Evolutionary conservation across 352 stramenopile species (phyloP).

Genomic region (Globisporangium abappressorium): DNA sequence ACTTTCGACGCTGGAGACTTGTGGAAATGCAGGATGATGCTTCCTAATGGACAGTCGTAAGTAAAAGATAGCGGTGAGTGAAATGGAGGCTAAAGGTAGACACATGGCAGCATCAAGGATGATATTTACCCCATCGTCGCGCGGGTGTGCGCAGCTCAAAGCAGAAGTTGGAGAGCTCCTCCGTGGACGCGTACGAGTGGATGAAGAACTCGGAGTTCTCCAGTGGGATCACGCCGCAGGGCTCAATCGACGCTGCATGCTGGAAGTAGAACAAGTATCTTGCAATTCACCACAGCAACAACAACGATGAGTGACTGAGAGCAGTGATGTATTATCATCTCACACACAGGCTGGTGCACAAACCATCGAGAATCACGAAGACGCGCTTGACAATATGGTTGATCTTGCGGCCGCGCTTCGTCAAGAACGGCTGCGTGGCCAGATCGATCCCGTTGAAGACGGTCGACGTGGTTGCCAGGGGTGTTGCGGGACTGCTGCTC

Average conservation of each 20-base stretch:
- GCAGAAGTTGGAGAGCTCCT: constrained; percentile 65
- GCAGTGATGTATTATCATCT: neutral
- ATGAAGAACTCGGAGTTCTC: constrained; percentile 64
- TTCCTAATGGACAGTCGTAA: constrained; percentile 30
- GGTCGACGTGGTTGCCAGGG: neutral
- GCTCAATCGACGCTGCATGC: constrained; percentile 37
- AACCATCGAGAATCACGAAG: constrained; percentile 77
- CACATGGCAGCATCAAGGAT: neutral
- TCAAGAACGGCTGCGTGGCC: constrained; percentile 60
- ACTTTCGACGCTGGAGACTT: constrained; percentile 39
- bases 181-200: constrained; percentile 70
- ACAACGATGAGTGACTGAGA: neutral
- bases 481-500: neutral
- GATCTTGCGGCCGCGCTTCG: constrained; percentile 67
- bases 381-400: constrained; percentile 65
- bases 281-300: constrained; percentile 13
- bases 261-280: constrained; percentile 84
- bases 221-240: constrained; percentile 61
- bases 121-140: constrained; percentile 48
- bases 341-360: neutral
- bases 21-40: constrained; percentile 76
- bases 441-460: constrained; percentile 70
- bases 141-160: constrained; percentile 64
- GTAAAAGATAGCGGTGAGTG: neutral
- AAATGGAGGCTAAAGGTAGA: neutral